Base-by-base conservation (phyloP, 2,329 filamentous ascomycete genomes). In the Xylariales sp. region DNA sequence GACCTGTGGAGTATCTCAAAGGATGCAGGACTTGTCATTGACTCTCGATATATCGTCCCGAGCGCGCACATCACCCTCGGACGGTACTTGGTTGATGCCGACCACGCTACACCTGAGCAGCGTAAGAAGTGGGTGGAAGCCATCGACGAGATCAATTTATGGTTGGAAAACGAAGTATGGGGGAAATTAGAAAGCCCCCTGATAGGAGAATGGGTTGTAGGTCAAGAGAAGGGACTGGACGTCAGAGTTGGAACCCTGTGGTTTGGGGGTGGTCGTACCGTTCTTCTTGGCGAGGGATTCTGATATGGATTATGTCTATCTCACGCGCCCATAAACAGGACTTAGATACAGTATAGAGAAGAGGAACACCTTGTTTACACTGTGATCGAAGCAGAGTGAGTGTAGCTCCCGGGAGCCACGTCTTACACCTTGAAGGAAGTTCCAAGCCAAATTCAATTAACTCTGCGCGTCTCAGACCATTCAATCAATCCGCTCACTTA, bases 51-150 rank as follows among this genome's bases (percentile, higher is more conserved):
- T 57, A 81, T 90, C 17, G 88, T 95, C 3, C 90, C 90, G 2
- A 91, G 85, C 32, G 88, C 88, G 13, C 91, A 97, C 65, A 76
- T 96, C 54, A 96, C 91, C 0, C 76, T 97, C 40, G 90, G 78
- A 1, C 73, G 91, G 4, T 96, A 93, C 57, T 73, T 95, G 29
- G 74, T 71, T 8, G 73, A 79, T 28, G 66, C 71, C 11, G 87
- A 90, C 46, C 77, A 82, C 51, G 69, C 72, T 25, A 72, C 72
- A 6, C 66, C 68, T 1, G 68, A 68, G 41, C 78, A 76, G 57
- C 74, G 89, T 49, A 59, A 67, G 50, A 61, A 52, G n/a, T 83
- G 90, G 70, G 70, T 95, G 12, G 61, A 71, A 12, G 72, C 72
- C 36, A 82, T 96, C 34, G 87, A 93, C 29, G 69, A 72, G 43